Evolutionary conservation across 306 rosid genomes (phyloP).

Genomic region (Datisca glomerata): DNA sequence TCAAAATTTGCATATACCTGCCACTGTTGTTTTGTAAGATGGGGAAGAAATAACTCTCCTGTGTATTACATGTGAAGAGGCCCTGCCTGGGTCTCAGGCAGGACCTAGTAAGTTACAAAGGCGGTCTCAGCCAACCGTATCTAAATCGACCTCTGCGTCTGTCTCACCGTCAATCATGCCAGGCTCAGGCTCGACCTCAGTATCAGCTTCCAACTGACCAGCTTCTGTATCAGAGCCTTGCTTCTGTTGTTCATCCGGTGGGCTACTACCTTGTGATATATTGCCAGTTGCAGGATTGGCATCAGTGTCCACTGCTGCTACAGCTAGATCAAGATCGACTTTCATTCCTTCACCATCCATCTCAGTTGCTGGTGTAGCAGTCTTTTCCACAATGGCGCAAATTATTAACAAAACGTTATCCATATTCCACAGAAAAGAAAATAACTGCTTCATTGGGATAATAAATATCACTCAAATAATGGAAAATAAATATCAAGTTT

Average conservation of each 20-base stretch:
- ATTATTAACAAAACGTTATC: too few relatives aligned
- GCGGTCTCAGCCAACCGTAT: constrained; percentile 38
- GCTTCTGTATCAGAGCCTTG: constrained; percentile 70
- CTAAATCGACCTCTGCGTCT: constrained; percentile 67
- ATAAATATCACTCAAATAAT: too few relatives aligned
- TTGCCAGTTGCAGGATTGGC: constrained; percentile 22
- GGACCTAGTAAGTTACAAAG: too few relatives aligned
- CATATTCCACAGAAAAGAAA: too few relatives aligned
- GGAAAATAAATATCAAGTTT: too few relatives aligned
- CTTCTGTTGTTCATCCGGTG: constrained; percentile 68
- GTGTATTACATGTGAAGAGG: too few relatives aligned
- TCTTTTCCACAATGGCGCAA: too few relatives aligned
- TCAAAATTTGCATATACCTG: too few relatives aligned
- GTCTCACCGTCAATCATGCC: constrained; percentile 82
- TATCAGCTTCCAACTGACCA: constrained; percentile 75
- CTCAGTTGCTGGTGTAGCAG: constrained; percentile 51
- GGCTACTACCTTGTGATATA: constrained; percentile 47
- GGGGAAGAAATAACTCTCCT: too few relatives aligned
- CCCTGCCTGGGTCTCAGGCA: too few relatives aligned
- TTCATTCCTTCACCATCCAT: constrained; percentile 54
- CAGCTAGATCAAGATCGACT: constrained; percentile 35
- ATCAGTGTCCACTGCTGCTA: constrained; percentile 55
- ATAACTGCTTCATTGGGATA: too few relatives aligned
- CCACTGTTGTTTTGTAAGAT: too few relatives aligned
- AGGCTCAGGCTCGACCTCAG: constrained; percentile 64